Evolutionary conservation across 805 yeast species (phyloP).

Genomic region (Candida oleophila): DNA sequence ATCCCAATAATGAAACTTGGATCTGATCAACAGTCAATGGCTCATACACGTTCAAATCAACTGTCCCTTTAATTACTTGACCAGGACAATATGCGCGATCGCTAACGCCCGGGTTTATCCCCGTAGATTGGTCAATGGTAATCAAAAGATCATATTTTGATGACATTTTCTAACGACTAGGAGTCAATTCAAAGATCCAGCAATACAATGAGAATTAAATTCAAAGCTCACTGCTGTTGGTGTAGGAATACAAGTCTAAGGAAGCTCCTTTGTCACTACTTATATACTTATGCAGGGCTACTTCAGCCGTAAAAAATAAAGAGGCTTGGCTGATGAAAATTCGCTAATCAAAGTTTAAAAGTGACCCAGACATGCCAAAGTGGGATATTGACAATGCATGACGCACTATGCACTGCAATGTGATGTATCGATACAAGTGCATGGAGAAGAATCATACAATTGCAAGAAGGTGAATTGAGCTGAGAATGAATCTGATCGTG

Average conservation of each 20-base stretch:
- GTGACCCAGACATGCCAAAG: not conserved
- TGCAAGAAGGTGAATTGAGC: too few relatives aligned
- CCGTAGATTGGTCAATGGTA: slow-evolving; percentile 2
- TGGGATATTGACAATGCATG: not conserved
- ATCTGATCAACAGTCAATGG: slow-evolving; percentile 1
- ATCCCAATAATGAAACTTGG: slow-evolving; percentile 5
- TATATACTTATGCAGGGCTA: too few relatives aligned
- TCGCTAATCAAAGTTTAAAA: not conserved
- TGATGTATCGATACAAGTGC: not conserved
- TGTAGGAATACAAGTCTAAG: too few relatives aligned
- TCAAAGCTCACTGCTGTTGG: too few relatives aligned
- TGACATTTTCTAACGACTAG: too few relatives aligned
- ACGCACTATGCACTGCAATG: not conserved
- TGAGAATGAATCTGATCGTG: too few relatives aligned
- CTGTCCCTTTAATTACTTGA: slow-evolving; percentile 4
- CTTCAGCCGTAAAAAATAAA: too few relatives aligned
- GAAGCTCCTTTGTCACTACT: too few relatives aligned
- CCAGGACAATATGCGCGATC: slow-evolving; percentile 5
- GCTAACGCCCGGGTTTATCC: slow-evolving; percentile 3
- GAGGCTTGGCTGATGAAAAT: not conserved
- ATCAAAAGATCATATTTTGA: slow-evolving; percentile 6
- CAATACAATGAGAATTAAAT: too few relatives aligned
- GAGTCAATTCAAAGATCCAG: too few relatives aligned
- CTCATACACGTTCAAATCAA: slow-evolving; percentile 1
- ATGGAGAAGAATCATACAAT: too few relatives aligned